Percentiles rank a stretch among this genome's conserved stretches.
Conservation (phyloP, 805 yeast species). For the Metschnikowia colocasiae region DNA sequence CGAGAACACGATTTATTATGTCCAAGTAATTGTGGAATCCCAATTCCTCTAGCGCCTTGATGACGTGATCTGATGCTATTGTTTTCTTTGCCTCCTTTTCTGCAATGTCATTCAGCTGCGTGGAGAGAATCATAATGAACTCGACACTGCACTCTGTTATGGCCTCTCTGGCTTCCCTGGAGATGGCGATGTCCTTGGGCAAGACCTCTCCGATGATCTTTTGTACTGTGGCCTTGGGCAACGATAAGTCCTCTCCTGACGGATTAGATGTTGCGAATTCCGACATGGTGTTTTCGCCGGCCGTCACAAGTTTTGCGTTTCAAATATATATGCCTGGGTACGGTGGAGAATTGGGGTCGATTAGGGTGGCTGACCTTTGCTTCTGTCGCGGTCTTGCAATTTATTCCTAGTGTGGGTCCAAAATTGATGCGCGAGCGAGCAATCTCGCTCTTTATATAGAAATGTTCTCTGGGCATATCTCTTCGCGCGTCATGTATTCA, state of each 20-base stretch:
- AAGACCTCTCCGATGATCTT: slow-evolving; percentile 87
- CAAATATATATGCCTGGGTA: background rate
- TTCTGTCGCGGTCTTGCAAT: slow-evolving; percentile 3
- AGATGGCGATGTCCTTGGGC: slow-evolving; percentile 81
- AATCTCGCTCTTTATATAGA: slow-evolving; percentile 6
- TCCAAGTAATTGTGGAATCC: slow-evolving; percentile 86
- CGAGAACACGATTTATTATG: slow-evolving; percentile 71
- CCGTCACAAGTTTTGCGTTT: background rate
- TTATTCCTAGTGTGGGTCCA: background rate
- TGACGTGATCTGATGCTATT: slow-evolving; percentile 93
- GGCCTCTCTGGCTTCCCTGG: slow-evolving; percentile 92
- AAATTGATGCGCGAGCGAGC: slow-evolving; percentile 4
- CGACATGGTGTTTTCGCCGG: slow-evolving; percentile 25
- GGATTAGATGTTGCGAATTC: slow-evolving; percentile 33
- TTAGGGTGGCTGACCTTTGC: background rate
- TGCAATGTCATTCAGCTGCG: slow-evolving; percentile 93
- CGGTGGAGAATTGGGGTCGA: background rate
- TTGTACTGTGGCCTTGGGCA: slow-evolving; percentile 84
- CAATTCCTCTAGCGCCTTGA: slow-evolving; percentile 80
- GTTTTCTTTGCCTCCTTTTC: slow-evolving; percentile 95
- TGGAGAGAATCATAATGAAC: slow-evolving; percentile 89
- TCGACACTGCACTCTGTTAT: slow-evolving; percentile 94
- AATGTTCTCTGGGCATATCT: background rate
- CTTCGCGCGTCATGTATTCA: slow-evolving; percentile 2
- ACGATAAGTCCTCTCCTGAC: slow-evolving; percentile 38